phyloP scores from a whole-genome alignment of 2,329 filamentous ascomycete species.

The Alternaria gaisen region DNA sequence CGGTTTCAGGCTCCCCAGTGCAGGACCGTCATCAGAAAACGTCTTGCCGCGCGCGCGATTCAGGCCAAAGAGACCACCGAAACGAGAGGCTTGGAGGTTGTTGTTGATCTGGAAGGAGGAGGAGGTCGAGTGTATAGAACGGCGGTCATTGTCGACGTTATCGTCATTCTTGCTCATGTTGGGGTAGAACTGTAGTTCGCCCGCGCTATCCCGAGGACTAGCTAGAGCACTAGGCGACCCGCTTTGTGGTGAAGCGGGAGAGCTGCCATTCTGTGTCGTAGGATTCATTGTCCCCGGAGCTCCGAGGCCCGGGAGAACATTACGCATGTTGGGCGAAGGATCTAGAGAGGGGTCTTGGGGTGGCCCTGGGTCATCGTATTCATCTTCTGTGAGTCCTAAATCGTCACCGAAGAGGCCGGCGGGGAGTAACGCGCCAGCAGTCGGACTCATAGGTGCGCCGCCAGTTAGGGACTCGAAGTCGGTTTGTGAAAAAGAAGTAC shows the following conservation, averaged over 20 bases:
- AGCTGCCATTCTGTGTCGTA: constrained; percentile 50
- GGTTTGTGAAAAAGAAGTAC: constrained; percentile 63
- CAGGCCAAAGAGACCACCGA: constrained; percentile 67
- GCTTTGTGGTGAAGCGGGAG: constrained; percentile 54
- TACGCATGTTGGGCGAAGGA: constrained; percentile 42
- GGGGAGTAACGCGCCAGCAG: constrained; percentile 76
- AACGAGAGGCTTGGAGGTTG: constrained; percentile 59
- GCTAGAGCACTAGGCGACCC: constrained; percentile 58
- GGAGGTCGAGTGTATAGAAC: constrained; percentile 58
- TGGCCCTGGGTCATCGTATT: constrained; percentile 43
- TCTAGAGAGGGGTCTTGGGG: constrained; percentile 35
- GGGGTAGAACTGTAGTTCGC: constrained; percentile 53
- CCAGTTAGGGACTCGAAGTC: constrained; percentile 69
- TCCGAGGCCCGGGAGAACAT: constrained; percentile 54
- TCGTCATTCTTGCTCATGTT: constrained; percentile 45
- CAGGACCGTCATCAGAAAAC: constrained; percentile 67
- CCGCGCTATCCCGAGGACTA: constrained; percentile 58
- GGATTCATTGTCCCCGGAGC: constrained; percentile 49
- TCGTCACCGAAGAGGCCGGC: constrained; percentile 72
- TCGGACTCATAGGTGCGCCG: constrained; percentile 78
- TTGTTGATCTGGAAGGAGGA: constrained; percentile 57
- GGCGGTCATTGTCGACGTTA: constrained; percentile 55
- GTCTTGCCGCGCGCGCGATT: constrained; percentile 70
- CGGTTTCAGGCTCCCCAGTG: constrained; percentile 73
- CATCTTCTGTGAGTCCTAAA: constrained; percentile 58